A percentile compares a stretch with the other conserved stretches of the same genome.
These are phyloP conservation scores for Halophytophthora batemanensis DNA, from an alignment of 352 stramenopile genomes.

Conservation along the genomic window DNA sequence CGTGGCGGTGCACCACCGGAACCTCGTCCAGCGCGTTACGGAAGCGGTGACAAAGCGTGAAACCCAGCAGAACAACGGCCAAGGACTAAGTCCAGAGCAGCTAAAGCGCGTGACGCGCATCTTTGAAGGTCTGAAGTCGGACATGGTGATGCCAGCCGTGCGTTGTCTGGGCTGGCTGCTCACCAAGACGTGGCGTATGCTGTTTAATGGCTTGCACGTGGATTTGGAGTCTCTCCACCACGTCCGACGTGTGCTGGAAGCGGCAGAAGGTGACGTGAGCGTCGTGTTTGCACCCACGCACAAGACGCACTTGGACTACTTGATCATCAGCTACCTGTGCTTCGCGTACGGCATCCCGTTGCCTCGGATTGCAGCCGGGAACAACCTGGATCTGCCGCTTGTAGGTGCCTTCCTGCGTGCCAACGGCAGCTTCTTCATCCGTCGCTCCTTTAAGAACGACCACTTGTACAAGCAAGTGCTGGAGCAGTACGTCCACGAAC, in stretches of 20 bases:
- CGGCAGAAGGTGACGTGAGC: slow-evolving; percentile 46
- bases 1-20: slow-evolving; percentile 34
- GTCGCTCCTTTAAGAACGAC: slow-evolving; percentile 71
- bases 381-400: slow-evolving; percentile 85
- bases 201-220: slow-evolving; percentile 72
- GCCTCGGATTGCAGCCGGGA: slow-evolving; percentile 80
- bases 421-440: slow-evolving; percentile 90
- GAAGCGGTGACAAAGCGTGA: slow-evolving; percentile 5
- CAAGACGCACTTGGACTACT: slow-evolving; percentile 88
- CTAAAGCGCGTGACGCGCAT: slow-evolving; percentile 44
- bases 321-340: slow-evolving; percentile 89
- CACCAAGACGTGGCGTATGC: slow-evolving; percentile 73
- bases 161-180: slow-evolving; percentile 74
- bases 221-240: slow-evolving; percentile 61
- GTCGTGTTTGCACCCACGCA: slow-evolving; percentile 87
- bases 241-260: slow-evolving; percentile 52
- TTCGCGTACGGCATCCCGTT: slow-evolving; percentile 86
- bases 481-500: slow-evolving; percentile 80
- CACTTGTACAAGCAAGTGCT: slow-evolving; percentile 83
- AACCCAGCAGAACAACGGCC: not conserved
- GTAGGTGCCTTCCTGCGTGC: slow-evolving; percentile 79
- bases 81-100: slow-evolving; percentile 21
- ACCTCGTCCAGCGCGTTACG: slow-evolving; percentile 38
- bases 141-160: slow-evolving; percentile 75
- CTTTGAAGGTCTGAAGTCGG: slow-evolving; percentile 62